Conservation (phyloP, 2,329 filamentous ascomycete species). For the Cercospora canescens region DNA sequence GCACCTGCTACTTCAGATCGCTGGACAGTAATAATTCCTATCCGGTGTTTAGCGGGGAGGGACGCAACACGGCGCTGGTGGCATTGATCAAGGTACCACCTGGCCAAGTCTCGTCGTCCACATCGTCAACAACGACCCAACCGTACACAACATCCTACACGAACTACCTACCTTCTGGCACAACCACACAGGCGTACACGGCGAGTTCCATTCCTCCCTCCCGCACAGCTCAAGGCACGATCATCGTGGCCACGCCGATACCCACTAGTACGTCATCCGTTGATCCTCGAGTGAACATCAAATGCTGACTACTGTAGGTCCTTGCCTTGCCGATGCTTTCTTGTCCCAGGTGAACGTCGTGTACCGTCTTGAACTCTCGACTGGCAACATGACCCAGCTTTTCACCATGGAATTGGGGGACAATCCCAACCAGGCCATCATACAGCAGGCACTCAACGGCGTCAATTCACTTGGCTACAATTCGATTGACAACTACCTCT, state of each 20-base stretch:
- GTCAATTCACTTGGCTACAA: constrained; percentile 20
- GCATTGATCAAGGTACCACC: neutral
- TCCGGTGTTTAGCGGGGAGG: neutral
- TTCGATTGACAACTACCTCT: constrained; percentile 15
- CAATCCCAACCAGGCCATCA: neutral
- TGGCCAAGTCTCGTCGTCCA: neutral
- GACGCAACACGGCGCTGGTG: neutral
- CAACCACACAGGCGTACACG: constrained; percentile 9
- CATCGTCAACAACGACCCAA: neutral
- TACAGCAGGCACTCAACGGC: neutral
- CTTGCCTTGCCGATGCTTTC: constrained; percentile 10
- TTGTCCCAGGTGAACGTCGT: constrained; percentile 9
- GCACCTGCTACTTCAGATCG: constrained; percentile 6
- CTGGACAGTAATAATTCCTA: neutral
- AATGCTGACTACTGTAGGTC: neutral
- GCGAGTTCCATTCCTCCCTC: constrained; percentile 16
- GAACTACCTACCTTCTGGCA: constrained; percentile 1
- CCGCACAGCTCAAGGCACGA: constrained; percentile 15
- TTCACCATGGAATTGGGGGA: neutral
- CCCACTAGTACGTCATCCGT: neutral
- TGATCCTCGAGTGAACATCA: neutral
- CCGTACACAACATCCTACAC: constrained; percentile 5
- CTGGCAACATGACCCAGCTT: neutral
- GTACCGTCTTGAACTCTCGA: constrained; percentile 1
- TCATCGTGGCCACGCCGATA: constrained; percentile 16